A percentile compares a stretch with the other conserved stretches of the same genome.
These are phyloP conservation scores for Aspergillus awamori DNA, from an alignment of 2,329 filamentous ascomycete genomes.

Conservation along the genomic window DNA sequence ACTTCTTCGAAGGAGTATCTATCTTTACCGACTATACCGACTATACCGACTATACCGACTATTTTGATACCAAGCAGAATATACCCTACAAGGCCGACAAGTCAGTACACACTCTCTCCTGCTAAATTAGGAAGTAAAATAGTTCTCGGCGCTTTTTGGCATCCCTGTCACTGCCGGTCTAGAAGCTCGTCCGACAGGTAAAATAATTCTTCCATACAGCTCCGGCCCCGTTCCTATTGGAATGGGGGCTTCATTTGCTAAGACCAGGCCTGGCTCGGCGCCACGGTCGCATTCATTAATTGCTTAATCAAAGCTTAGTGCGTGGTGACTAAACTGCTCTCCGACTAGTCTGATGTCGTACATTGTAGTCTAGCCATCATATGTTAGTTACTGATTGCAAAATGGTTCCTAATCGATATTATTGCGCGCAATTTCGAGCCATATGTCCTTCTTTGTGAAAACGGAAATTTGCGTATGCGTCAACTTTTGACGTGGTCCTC, in stretches of 20 bases:
- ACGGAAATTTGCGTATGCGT: not conserved
- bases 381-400: not conserved
- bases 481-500: not conserved
- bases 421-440: too few species aligned
- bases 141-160: too few species aligned
- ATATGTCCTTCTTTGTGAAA: too few species aligned
- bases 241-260: not conserved
- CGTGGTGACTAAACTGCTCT: not conserved
- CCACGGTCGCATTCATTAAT: slow-evolving; percentile 19
- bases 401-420: too few species aligned
- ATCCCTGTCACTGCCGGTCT: not conserved
- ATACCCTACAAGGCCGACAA: too few species aligned
- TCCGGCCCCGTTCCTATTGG: not conserved
- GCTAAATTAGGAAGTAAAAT: not conserved
- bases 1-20: too few species aligned
- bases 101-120: too few species aligned
- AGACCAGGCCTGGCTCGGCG: slow-evolving; percentile 13
- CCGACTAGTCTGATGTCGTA: not conserved
- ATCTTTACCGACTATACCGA: too few species aligned
- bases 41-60: too few species aligned
- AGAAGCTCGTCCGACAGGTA: not conserved
- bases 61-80: too few species aligned
- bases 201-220: not conserved
- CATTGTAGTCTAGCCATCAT: not conserved
- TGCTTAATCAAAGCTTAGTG: slow-evolving; percentile 28